These are phyloP conservation scores for Tuber magnatum DNA, from an alignment of 495 filamentous ascomycete genomes.

Conservation along the genomic window DNA sequence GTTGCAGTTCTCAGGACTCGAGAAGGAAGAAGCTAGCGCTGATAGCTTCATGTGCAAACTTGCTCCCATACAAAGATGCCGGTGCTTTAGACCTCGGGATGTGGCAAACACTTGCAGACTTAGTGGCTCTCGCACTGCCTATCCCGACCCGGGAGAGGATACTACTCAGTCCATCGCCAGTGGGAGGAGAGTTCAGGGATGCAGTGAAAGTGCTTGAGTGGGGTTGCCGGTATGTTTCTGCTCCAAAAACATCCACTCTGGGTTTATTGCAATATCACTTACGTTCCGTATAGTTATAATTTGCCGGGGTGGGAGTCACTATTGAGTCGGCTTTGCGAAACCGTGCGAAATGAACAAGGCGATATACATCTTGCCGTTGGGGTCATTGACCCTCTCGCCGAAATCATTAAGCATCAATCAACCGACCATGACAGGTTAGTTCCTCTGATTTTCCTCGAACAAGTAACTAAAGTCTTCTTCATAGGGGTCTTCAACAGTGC, in stretches of 20 bases:
- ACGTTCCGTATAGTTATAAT: constrained; percentile 8
- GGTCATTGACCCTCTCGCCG: constrained; percentile 66
- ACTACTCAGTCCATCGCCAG: constrained; percentile 21
- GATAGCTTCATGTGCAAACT: constrained; percentile 27
- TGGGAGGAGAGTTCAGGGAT: constrained; percentile 61
- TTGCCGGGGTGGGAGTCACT: constrained; percentile 55
- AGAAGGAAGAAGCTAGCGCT: constrained; percentile 41
- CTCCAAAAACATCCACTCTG: constrained; percentile 43
- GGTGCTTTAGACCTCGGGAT: constrained; percentile 29
- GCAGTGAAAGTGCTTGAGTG: constrained; percentile 58
- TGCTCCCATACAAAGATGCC: constrained; percentile 33
- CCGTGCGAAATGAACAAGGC: constrained; percentile 58
- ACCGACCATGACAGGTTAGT: constrained; percentile 19
- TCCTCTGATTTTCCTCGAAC: background rate
- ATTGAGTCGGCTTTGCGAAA: constrained; percentile 52
- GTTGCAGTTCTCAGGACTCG: constrained; percentile 45
- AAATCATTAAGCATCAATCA: constrained; percentile 41
- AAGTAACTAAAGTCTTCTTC: background rate
- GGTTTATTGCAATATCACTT: constrained; percentile 6
- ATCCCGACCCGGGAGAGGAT: constrained; percentile 29
- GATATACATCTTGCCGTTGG: constrained; percentile 55
- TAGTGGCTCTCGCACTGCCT: constrained; percentile 39
- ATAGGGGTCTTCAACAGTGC: background rate
- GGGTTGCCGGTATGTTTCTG: constrained; percentile 48
- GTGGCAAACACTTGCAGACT: constrained; percentile 44